phyloP scores from a whole-genome alignment of 2,329 filamentous ascomycete genomes.

The Dothiorella sarmentorum region DNA sequence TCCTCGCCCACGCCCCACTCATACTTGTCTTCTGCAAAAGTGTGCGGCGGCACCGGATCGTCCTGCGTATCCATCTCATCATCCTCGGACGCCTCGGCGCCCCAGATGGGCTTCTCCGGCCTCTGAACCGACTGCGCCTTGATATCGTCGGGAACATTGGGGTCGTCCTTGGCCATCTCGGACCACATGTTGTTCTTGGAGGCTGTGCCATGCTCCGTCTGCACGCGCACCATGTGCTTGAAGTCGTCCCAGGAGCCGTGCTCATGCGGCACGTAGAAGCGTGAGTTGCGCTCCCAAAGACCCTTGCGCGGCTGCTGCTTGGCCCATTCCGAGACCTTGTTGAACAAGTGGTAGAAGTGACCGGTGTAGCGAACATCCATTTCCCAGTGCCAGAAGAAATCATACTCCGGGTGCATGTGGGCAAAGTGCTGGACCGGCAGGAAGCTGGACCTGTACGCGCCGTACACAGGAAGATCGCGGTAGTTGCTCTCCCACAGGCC shows the following conservation, averaged over 20 bases:
- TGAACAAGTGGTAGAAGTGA: constrained; percentile 79
- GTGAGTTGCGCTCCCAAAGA: constrained; percentile 74
- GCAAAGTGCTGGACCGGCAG: constrained; percentile 97
- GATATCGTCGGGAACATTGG: constrained; percentile 39
- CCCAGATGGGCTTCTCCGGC: constrained; percentile 49
- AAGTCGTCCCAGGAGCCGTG: constrained; percentile 74
- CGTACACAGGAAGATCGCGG: constrained; percentile 64
- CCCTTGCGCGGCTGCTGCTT: constrained; percentile 64
- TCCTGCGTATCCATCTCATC: constrained; percentile 52
- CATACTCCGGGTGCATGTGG: constrained; percentile 81
- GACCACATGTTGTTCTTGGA: constrained; percentile 45
- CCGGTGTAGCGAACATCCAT: constrained; percentile 90
- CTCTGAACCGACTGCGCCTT: constrained; percentile 29
- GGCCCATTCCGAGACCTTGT: constrained; percentile 64
- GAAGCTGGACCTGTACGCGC: constrained; percentile 69
- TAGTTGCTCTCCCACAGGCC: constrained; percentile 50
- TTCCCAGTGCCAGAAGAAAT: constrained; percentile 93
- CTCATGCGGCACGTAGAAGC: constrained; percentile 70
- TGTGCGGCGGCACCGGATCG: constrained; percentile 54
- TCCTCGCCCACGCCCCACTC: constrained; percentile 67
- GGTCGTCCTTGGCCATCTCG: constrained; percentile 36
- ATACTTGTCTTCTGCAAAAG: constrained; percentile 55
- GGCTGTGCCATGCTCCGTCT: constrained; percentile 54
- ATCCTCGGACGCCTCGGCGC: constrained; percentile 42
- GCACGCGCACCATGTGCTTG: constrained; percentile 59